phyloP scores from a whole-genome alignment of 2,329 filamentous ascomycete species.

The Aspergillus luchuensis region DNA sequence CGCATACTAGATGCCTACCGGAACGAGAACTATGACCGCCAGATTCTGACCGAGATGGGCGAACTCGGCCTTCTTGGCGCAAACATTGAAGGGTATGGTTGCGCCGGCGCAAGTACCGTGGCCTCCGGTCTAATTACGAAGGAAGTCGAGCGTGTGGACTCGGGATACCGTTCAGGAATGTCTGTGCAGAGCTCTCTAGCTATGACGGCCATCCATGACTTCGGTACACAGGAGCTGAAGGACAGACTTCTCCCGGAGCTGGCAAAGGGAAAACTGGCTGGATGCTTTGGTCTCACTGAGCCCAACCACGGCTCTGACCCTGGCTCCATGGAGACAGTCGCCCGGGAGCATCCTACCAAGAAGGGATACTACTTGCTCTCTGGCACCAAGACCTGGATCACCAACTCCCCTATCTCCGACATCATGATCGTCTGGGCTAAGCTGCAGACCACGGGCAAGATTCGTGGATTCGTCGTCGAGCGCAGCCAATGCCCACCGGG shows the following conservation, averaged over 20 bases:
- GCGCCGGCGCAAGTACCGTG: slow-evolving; percentile 83
- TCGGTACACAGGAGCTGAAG: slow-evolving; percentile 84
- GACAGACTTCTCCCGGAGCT: slow-evolving; percentile 77
- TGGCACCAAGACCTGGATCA: slow-evolving; percentile 93
- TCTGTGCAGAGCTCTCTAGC: slow-evolving; percentile 90
- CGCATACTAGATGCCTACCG: slow-evolving; percentile 71
- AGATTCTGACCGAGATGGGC: slow-evolving; percentile 89
- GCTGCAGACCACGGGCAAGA: slow-evolving; percentile 86
- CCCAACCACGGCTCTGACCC: slow-evolving; percentile 92
- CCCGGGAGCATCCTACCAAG: slow-evolving; percentile 81
- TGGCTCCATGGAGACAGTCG: slow-evolving; percentile 84
- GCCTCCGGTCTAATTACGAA: slow-evolving; percentile 87
- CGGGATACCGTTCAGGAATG: slow-evolving; percentile 89
- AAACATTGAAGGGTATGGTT: slow-evolving; percentile 83
- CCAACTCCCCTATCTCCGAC: slow-evolving; percentile 87
- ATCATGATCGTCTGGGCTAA: slow-evolving; percentile 91
- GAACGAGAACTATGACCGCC: slow-evolving; percentile 81
- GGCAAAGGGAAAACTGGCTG: slow-evolving; percentile 79
- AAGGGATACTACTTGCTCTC: slow-evolving; percentile 78
- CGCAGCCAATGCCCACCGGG: slow-evolving; percentile 80
- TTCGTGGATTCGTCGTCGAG: slow-evolving; percentile 89
- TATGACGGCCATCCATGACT: slow-evolving; percentile 90
- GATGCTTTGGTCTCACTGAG: slow-evolving; percentile 87
- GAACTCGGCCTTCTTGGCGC: slow-evolving; percentile 85
- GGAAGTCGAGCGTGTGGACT: slow-evolving; percentile 88